A percentile compares a stretch with the other conserved stretches of the same genome.
Evolutionary conservation across 2,329 filamentous ascomycete genomes (phyloP).

Genomic region (Stachybotrys chlorohalonatus): DNA sequence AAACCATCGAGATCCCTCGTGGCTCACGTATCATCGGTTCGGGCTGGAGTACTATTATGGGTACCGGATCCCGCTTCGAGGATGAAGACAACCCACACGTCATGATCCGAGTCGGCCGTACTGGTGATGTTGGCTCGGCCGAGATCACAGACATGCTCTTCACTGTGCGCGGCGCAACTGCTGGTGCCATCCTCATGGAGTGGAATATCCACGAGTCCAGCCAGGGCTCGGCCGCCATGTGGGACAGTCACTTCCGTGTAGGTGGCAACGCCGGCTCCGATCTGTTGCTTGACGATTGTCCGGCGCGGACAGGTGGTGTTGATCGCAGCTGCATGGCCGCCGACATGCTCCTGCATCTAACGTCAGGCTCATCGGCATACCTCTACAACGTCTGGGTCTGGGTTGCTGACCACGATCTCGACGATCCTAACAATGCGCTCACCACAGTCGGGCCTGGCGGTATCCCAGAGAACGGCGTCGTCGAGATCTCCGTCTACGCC

Average conservation of each 20-base stretch:
- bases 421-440: conserved; percentile 1
- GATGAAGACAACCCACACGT: conserved; percentile 53
- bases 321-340: conserved; percentile 51
- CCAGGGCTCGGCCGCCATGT: conserved; percentile 29
- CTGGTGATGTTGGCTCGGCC: conserved; percentile 51
- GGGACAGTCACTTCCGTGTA: conserved; percentile 52
- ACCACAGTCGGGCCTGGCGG: conserved; percentile 40
- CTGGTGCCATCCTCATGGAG: conserved; percentile 58
- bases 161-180: conserved; percentile 54
- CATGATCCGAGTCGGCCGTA: conserved; percentile 55
- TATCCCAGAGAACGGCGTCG: neutral
- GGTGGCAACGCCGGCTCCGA: conserved; percentile 62
- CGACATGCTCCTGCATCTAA: conserved; percentile 41
- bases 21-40: conserved; percentile 60
- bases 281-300: conserved; percentile 53
- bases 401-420: conserved; percentile 50
- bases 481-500: conserved; percentile 21
- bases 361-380: conserved; percentile 33
- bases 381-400: conserved; percentile 53
- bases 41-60: conserved; percentile 58
- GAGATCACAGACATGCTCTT: conserved; percentile 65
- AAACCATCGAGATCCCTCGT: conserved; percentile 37
- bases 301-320: conserved; percentile 35
- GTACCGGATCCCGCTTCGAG: conserved; percentile 45
- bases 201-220: conserved; percentile 51